phyloP scores from a whole-genome alignment of 2,329 filamentous ascomycete species.

The Trichoderma semiorbis region DNA sequence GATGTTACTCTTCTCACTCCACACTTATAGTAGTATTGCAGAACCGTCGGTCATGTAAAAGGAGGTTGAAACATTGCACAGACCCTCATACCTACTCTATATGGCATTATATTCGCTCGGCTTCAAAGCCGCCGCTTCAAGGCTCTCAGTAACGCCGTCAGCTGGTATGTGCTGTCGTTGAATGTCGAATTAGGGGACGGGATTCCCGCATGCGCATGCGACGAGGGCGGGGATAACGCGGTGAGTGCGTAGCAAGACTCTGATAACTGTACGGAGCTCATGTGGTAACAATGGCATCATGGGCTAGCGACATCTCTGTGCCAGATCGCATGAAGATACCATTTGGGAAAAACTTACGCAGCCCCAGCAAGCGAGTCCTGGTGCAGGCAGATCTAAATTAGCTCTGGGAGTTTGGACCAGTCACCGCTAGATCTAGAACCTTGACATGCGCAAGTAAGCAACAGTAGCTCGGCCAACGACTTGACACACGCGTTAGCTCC shows the following conservation, averaged over 20 bases:
- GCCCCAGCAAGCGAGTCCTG: slow-evolving; percentile 49
- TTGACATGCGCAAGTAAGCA: slow-evolving; percentile 34
- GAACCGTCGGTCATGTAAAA: not conserved
- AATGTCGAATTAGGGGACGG: slow-evolving; percentile 39
- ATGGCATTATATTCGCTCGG: slow-evolving; percentile 38
- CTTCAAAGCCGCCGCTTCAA: slow-evolving; percentile 42
- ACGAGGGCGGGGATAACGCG: slow-evolving; percentile 47
- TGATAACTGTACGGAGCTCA: not conserved
- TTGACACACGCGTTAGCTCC: slow-evolving; percentile 55
- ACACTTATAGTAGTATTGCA: not conserved
- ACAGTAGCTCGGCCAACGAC: slow-evolving; percentile 41
- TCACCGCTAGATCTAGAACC: slow-evolving; percentile 51
- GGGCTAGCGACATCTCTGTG: not conserved
- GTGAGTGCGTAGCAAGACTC: slow-evolving; percentile 45
- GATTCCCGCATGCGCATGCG: slow-evolving; percentile 42
- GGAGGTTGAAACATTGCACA: not conserved
- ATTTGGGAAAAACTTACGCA: slow-evolving; percentile 24
- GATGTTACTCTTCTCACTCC: not conserved
- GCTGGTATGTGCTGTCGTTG: slow-evolving; percentile 42
- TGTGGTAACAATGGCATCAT: not conserved
- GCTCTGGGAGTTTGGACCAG: slow-evolving; percentile 55
- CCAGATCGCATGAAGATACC: not conserved
- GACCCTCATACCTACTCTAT: slow-evolving; percentile 28
- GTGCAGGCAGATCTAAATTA: slow-evolving; percentile 53
- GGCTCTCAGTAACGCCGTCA: slow-evolving; percentile 38